Evolutionary conservation across 768 basidiomycete genomes (phyloP).

Genomic region (Tylopilus vinaceipallidus): DNA sequence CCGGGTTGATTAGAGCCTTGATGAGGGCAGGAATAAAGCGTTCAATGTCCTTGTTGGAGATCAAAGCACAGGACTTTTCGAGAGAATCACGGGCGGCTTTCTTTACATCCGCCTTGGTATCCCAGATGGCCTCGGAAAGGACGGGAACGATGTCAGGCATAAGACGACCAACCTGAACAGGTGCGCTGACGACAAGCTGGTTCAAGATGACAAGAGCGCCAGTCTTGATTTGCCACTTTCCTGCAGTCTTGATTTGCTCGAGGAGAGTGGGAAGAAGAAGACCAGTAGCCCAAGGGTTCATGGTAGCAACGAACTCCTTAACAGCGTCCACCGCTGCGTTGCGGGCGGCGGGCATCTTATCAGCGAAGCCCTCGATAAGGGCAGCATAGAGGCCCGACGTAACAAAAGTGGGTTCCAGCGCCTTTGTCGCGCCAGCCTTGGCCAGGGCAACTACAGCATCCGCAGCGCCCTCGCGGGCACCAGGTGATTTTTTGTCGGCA

Average conservation of each 20-base stretch:
- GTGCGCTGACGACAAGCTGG: conserved; percentile 82
- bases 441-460: conserved; percentile 64
- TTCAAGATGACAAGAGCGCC: conserved; percentile 80
- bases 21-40: conserved; percentile 97
- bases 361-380: conserved; percentile 90
- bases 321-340: conserved; percentile 84
- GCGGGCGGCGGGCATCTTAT: conserved; percentile 89
- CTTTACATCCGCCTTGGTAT: conserved; percentile 98
- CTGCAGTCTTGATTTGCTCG: conserved; percentile 90
- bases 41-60: conserved; percentile 98
- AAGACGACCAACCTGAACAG: conserved; percentile 79
- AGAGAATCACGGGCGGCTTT: conserved; percentile 95
- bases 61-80: conserved; percentile 89
- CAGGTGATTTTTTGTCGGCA: conserved; percentile 92
- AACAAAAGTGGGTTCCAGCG: conserved; percentile 87
- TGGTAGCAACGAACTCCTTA: conserved; percentile 65
- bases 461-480: conserved; percentile 86
- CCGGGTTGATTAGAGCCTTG: conserved; percentile 97
- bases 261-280: conserved; percentile 86
- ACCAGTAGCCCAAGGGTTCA: conserved; percentile 87
- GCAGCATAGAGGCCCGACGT: conserved; percentile 82
- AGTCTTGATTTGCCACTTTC: conserved; percentile 97
- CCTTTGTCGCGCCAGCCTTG: conserved; percentile 68
- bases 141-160: conserved; percentile 95
- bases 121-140: conserved; percentile 96